Evolutionary conservation across 495 filamentous ascomycete genomes (phyloP).

Genomic region (Talaromyces trachyspermus): DNA sequence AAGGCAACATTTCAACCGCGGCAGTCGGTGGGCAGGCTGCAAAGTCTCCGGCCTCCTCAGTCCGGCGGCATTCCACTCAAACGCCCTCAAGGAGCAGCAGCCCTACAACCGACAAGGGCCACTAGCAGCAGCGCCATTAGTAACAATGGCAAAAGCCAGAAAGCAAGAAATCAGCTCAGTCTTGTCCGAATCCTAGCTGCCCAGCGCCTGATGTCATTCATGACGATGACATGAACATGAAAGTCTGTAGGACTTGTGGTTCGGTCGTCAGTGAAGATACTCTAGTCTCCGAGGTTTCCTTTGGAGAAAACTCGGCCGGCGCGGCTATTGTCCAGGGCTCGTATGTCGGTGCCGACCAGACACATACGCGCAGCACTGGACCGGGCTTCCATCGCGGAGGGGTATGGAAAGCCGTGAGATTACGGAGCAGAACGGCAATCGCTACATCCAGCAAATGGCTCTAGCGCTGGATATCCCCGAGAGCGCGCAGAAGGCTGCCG

Average conservation of each 20-base stretch:
- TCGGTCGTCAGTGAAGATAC: conserved; percentile 71
- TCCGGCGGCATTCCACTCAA: conserved; percentile 26
- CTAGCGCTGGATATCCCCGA: conserved; percentile 49
- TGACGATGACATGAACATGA: conserved; percentile 46
- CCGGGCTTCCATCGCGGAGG: conserved; percentile 48
- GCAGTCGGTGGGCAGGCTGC: conserved; percentile 33
- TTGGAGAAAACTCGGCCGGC: conserved; percentile 74
- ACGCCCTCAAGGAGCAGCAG: conserved; percentile 29
- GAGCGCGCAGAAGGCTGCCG: conserved; percentile 51
- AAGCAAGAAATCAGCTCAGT: conserved; percentile 9
- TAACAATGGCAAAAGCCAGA: not conserved
- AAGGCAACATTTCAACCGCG: not conserved
- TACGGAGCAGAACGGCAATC: conserved; percentile 59
- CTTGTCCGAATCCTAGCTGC: conserved; percentile 43
- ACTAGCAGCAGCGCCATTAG: conserved; percentile 32
- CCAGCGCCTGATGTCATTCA: conserved; percentile 40
- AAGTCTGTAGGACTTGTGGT: conserved; percentile 76
- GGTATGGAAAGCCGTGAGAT: conserved; percentile 60
- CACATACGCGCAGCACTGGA: conserved; percentile 54
- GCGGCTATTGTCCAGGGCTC: conserved; percentile 88
- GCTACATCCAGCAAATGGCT: conserved; percentile 44
- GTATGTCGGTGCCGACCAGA: conserved; percentile 75
- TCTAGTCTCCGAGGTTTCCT: conserved; percentile 85
- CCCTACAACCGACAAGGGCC: conserved; percentile 29
- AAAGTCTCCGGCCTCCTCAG: conserved; percentile 30